Evolutionary conservation across 2,329 filamentous ascomycete genomes (phyloP), one percentile per base, ranked within the genome.

Genomic region (Cladosporium halotolerans): DNA sequence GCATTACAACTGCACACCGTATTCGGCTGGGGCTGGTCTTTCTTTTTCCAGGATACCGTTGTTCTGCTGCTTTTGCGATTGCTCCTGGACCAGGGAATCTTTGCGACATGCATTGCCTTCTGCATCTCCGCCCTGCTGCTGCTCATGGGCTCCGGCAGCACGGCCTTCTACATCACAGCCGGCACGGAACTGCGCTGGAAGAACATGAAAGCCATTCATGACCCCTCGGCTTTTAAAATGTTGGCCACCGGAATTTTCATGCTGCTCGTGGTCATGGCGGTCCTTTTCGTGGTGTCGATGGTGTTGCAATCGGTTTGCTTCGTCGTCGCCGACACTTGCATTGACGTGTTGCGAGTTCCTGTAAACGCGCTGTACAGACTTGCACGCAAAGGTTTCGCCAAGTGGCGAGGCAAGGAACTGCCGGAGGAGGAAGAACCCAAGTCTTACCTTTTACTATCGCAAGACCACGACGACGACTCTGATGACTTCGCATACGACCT

Each of bases 121-220:
- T 33, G 28, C 16, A 16, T 51, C 16, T 34, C 48, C 43, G 48
- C 40, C 13, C 31, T 51, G 11, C 16, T 51, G 48, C 48, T 51
- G 48, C 48, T 51, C 31, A 51, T 51, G 48, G 48, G 48, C 6
- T 43, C 48, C 5, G 48, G 48, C 33, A 51, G 48, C 39, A 51
- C 44, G 48, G 48, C 48, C 3, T 51, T 51, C 18, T 51, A 51
- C 40, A 32, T 51, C 19, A 51, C 48, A 16, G 40, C 48, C 9
- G 48, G 48, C 10, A 51, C 48, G 16, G 48, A 51, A 16, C n/a
- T 51, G 32, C 48, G 48, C 16, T 51, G 48, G 48, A 51, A 51
- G 16, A 51, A 51, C 40, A 51, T 51, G 48, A 51, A 51, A 18
- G 48, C 48, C 9, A 51, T 51, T n/a, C 48, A 51, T 51, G 48